Evolutionary conservation across 2,329 filamentous ascomycete genomes (phyloP).

Genomic region (Colletotrichum sp.): DNA sequence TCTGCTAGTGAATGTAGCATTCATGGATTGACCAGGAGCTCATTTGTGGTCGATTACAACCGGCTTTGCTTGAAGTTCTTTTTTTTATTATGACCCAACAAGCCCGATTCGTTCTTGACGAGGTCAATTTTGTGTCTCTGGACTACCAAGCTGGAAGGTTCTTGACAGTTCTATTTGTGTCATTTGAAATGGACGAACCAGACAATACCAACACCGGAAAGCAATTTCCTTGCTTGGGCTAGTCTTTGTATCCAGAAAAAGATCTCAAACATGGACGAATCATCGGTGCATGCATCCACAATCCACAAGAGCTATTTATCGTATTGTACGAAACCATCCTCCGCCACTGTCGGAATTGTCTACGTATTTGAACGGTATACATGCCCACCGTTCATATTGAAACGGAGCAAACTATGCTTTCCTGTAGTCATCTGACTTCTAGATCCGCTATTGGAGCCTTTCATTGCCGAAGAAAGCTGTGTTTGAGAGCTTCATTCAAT

Average conservation of each 20-base stretch:
- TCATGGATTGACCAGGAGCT: not conserved
- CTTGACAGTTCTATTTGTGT: not conserved
- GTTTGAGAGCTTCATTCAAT: not conserved
- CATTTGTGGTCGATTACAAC: not conserved
- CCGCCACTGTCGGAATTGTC: not conserved
- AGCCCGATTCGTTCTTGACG: too few species aligned
- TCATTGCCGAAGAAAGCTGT: not conserved
- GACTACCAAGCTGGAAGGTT: not conserved
- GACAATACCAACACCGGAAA: too few species aligned
- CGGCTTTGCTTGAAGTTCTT: not conserved
- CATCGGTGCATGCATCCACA: too few species aligned
- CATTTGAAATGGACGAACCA: not conserved
- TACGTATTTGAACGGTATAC: not conserved
- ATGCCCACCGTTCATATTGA: not conserved
- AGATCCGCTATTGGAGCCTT: not conserved
- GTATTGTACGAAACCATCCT: not conserved
- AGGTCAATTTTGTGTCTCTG: not conserved
- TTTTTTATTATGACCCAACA: not conserved
- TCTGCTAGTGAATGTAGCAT: not conserved
- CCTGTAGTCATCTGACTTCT: not conserved
- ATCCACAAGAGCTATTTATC: not conserved
- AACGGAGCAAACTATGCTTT: not conserved
- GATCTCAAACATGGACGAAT: too few species aligned
- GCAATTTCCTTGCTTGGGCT: too few species aligned
- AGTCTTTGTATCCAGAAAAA: too few species aligned